Conservation (phyloP, 2,329 filamentous ascomycete genomes). For the Raffaelea deltoideospora region DNA sequence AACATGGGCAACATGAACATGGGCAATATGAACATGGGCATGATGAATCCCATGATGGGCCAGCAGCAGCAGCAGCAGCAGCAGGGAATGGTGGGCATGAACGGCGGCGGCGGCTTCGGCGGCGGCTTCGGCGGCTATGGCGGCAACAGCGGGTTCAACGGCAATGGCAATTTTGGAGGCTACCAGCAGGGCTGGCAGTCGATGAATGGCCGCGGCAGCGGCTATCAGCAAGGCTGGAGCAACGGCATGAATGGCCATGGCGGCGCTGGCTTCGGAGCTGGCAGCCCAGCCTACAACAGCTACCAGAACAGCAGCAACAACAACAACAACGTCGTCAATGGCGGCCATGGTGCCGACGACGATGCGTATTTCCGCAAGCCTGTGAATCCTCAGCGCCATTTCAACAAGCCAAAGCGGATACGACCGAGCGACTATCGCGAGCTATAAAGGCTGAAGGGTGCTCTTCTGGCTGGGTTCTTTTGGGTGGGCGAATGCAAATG, state of each 20-base stretch:
- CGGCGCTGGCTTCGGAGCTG: constrained; percentile 5
- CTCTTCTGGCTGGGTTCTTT: too few relatives aligned
- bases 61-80: too few relatives aligned
- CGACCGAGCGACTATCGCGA: constrained; percentile 86
- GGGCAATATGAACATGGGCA: constrained; percentile 20
- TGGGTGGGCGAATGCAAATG: background rate
- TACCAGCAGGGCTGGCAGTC: constrained; percentile 2
- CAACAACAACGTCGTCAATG: constrained; percentile 4
- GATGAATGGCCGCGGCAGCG: constrained; percentile 1
- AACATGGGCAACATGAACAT: constrained; percentile 21
- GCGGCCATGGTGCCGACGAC: constrained; percentile 50
- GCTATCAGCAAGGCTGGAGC: constrained; percentile 3
- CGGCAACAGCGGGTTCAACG: background rate
- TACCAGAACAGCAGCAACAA: constrained; percentile 3
- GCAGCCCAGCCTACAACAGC: constrained; percentile 2
- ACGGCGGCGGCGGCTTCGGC: constrained; percentile 3
- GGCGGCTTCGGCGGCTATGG: constrained; percentile 5
- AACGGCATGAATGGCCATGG: constrained; percentile 16
- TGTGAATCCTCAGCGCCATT: constrained; percentile 83
- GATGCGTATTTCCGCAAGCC: constrained; percentile 92
- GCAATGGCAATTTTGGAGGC: constrained; percentile 8
- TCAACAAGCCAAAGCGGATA: constrained; percentile 63
- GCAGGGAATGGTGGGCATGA: constrained; percentile 13
- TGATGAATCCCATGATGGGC: constrained; percentile 11
- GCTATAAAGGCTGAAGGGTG: constrained; percentile 31